Percentiles rank a stretch among this genome's conserved stretches.
Conservation (phyloP, 306 rosid species). For the Prunus armeniaca region DNA sequence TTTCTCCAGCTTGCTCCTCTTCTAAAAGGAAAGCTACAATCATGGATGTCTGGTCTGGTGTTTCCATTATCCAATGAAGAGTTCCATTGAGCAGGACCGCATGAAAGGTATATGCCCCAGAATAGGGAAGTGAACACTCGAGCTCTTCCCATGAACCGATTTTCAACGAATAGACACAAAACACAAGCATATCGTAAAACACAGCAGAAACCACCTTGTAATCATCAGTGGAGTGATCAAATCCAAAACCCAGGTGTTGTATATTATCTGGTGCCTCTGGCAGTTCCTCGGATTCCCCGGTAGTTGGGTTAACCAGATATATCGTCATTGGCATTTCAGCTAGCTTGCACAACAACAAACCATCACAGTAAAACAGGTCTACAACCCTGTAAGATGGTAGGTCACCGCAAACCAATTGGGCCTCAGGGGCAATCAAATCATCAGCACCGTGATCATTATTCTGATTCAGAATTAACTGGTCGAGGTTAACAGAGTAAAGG, state of each 20-base stretch:
- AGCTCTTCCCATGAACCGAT: neutral
- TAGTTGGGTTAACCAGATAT: neutral
- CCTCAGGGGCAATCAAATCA: neutral
- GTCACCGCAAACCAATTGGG: neutral
- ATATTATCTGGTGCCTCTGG: neutral
- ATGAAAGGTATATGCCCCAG: neutral
- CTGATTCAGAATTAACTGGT: neutral
- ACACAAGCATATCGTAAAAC: too few relatives aligned
- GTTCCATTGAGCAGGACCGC: neutral
- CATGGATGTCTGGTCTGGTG: neutral
- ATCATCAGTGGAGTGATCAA: neutral
- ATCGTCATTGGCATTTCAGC: neutral
- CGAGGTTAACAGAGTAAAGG: neutral
- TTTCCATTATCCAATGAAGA: neutral
- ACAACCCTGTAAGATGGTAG: neutral
- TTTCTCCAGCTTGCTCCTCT: neutral
- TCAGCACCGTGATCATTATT: neutral
- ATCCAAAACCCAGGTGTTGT: neutral
- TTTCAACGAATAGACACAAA: slow-evolving; percentile 6
- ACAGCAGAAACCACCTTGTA: neutral
- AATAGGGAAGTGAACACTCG: neutral
- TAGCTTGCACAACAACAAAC: neutral
- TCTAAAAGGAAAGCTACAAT: neutral
- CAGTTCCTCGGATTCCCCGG: neutral
- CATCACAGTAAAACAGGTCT: neutral